Percentiles rank a stretch among this genome's conserved stretches.
Conservation (phyloP, 345 rosid species). For the Brassica incana region DNA sequence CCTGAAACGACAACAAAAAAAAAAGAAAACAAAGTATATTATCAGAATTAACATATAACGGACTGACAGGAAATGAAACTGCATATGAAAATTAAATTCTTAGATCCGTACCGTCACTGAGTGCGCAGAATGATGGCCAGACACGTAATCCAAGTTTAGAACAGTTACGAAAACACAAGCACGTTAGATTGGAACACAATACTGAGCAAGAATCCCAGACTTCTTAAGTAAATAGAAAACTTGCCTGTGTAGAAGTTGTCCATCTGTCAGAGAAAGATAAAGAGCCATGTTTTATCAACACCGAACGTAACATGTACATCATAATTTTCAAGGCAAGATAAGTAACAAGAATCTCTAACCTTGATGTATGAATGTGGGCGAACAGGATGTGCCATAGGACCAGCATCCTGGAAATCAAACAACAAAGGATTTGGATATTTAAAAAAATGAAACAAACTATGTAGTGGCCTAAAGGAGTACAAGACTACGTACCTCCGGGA, state of each 20-base stretch:
- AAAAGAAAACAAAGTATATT: conserved; percentile 9
- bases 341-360: conserved; percentile 47
- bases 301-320: not conserved
- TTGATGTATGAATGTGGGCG: conserved; percentile 97
- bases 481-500: conserved; percentile 68
- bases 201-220: not conserved
- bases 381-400: conserved; percentile 99
- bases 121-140: conserved; percentile 37
- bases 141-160: conserved; percentile 35
- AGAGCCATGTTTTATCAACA: conserved; percentile 24
- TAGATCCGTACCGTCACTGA: conserved; percentile 76
- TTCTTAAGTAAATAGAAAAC: conserved; percentile 35
- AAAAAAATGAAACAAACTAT: not conserved
- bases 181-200: conserved; percentile 26
- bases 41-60: conserved; percentile 29
- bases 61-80: conserved; percentile 12
- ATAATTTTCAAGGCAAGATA: not conserved
- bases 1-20: conserved; percentile 49
- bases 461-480: conserved; percentile 2
- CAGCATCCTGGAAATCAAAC: conserved; percentile 70
- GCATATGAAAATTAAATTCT: not conserved
- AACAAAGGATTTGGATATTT: not conserved
- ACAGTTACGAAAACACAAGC: conserved; percentile 37
- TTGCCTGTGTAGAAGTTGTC: conserved; percentile 98
- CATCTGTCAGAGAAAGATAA: conserved; percentile 61